Conservation (phyloP, 352 stramenopile species). For the Pythium myriotylum region DNA sequence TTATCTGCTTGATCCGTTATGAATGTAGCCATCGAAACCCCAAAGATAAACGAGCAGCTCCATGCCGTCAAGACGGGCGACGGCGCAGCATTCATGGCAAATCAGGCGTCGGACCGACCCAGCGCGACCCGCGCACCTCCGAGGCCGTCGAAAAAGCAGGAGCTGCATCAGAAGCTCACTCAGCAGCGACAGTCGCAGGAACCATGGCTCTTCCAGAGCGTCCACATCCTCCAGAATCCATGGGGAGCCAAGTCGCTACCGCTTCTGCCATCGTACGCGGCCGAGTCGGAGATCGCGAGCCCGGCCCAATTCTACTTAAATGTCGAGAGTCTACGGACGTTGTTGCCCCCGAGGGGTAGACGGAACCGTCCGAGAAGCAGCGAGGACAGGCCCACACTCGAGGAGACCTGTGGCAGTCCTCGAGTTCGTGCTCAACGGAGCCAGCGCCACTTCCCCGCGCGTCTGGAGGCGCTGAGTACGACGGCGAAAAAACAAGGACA, state of each 20-base stretch:
- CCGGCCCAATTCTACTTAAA: constrained; percentile 70
- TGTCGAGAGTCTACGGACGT: constrained; percentile 58
- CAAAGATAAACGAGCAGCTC: constrained; percentile 23
- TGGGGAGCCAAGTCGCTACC: constrained; percentile 1
- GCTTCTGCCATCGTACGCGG: constrained; percentile 4
- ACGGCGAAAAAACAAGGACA: background rate
- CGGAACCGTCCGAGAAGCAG: constrained; percentile 23
- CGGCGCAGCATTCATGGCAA: constrained; percentile 21
- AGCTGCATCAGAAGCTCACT: constrained; percentile 24
- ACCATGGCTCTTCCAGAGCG: constrained; percentile 76
- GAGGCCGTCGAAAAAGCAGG: constrained; percentile 30
- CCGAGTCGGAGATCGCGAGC: background rate
- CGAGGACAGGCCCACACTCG: constrained; percentile 10
- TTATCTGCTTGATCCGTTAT: constrained; percentile 16
- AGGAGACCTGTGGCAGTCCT: constrained; percentile 18
- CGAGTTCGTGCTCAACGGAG: constrained; percentile 21
- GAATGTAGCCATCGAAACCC: constrained; percentile 15
- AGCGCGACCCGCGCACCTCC: constrained; percentile 2
- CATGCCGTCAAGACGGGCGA: background rate
- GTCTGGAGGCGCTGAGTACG: constrained; percentile 45
- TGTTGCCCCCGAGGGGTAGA: constrained; percentile 36
- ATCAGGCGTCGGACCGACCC: constrained; percentile 13
- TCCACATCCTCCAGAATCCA: constrained; percentile 38
- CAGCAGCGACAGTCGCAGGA: constrained; percentile 37
- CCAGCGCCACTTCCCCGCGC: constrained; percentile 27